Evolutionary conservation across 768 basidiomycete species (phyloP).

Genomic region (Hemileccinum rubropunctum): DNA sequence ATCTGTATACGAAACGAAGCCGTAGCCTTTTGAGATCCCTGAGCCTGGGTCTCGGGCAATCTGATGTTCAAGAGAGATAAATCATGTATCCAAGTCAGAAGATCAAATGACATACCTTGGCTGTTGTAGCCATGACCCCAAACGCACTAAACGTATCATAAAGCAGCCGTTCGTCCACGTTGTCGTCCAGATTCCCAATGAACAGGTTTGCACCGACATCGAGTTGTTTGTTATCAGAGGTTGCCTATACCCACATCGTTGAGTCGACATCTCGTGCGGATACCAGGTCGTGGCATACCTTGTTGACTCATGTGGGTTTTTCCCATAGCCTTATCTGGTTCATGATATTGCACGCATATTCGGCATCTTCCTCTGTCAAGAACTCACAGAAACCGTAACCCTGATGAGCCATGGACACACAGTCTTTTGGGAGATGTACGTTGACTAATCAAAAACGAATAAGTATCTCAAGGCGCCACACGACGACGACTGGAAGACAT

Average conservation of each 20-base stretch:
- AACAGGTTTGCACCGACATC: slow-evolving; percentile 98
- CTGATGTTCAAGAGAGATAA: slow-evolving; percentile 45
- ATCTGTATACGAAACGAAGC: slow-evolving; percentile 95
- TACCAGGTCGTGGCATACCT: slow-evolving; percentile 54
- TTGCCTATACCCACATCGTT: slow-evolving; percentile 57
- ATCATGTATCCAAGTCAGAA: not conserved
- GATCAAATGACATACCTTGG: slow-evolving; percentile 51
- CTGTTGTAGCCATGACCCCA: slow-evolving; percentile 87
- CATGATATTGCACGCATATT: slow-evolving; percentile 99
- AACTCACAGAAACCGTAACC: slow-evolving; percentile 99
- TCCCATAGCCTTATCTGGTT: slow-evolving; percentile 99
- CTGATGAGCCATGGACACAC: slow-evolving; percentile 97
- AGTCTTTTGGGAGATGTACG: slow-evolving; percentile 97
- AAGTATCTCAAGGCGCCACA: not conserved
- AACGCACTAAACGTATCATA: slow-evolving; percentile 98
- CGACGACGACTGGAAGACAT: slow-evolving; percentile 33
- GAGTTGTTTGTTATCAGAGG: slow-evolving; percentile 96
- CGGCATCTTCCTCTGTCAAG: slow-evolving; percentile 96
- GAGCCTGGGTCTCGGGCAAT: slow-evolving; percentile 85
- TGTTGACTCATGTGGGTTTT: slow-evolving; percentile 98
- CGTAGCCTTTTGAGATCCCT: slow-evolving; percentile 93
- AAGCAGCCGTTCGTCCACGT: slow-evolving; percentile 88
- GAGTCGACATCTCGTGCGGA: slow-evolving; percentile 8
- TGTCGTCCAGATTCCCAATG: slow-evolving; percentile 92
- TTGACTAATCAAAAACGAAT: slow-evolving; percentile 59